Percentiles rank a stretch among this genome's conserved stretches.
phyloP scores from a whole-genome alignment of 257 asterid species.

The Gentiana macrophylla region DNA sequence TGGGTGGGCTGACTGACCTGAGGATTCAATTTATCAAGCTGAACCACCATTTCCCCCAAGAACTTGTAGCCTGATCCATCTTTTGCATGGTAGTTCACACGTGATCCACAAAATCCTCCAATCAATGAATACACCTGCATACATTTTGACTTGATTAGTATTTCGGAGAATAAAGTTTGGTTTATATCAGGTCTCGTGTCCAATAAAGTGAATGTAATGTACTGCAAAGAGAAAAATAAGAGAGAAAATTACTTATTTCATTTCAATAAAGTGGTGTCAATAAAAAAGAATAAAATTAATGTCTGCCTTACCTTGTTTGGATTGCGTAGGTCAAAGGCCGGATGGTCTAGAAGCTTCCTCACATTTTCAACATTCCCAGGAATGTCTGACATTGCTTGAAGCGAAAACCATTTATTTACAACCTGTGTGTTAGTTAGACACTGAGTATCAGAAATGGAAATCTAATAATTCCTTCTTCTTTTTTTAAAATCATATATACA shows the following conservation, averaged over 20 bases:
- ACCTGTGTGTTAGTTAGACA: conserved; percentile 25
- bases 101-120: conserved; percentile 73
- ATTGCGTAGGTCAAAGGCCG: conserved; percentile 71
- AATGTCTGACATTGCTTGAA: conserved; percentile 61
- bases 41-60: conserved; percentile 61
- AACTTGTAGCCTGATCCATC: conserved; percentile 76
- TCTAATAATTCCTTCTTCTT: no score
- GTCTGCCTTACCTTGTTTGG: conserved; percentile 55
- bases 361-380: conserved; percentile 76
- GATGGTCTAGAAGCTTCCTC: conserved; percentile 55
- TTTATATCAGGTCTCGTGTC: no score
- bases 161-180: no score
- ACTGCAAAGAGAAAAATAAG: no score
- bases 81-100: conserved; percentile 58
- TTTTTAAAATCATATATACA: not conserved
- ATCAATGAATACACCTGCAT: conserved; percentile 60
- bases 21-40: conserved; percentile 79
- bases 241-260: not conserved
- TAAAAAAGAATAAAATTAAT: not conserved
- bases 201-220: no score
- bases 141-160: not conserved
- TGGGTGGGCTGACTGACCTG: conserved; percentile 31
- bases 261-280: not conserved
- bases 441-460: no score
- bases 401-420: conserved; percentile 63